A percentile compares a stretch with the other conserved stretches of the same genome.
phyloP scores from a whole-genome alignment of 495 filamentous ascomycete genomes.

The Penicillium roqueforti region DNA sequence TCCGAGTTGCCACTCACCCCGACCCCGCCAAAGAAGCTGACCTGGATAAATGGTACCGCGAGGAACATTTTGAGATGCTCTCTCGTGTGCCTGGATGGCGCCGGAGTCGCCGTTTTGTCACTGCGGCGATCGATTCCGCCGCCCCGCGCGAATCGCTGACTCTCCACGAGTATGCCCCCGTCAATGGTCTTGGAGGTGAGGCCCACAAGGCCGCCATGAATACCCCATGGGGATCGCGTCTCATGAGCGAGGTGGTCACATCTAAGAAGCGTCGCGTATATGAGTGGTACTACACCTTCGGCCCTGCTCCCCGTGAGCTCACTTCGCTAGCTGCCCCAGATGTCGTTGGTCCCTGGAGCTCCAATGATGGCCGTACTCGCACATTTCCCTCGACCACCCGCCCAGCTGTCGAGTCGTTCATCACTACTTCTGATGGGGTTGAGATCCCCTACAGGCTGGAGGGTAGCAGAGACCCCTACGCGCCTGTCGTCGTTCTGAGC shows the following conservation, averaged over 20 bases:
- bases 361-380: constrained; percentile 50
- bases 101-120: constrained; percentile 61
- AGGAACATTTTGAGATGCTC: constrained; percentile 69
- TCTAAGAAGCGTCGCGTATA: constrained; percentile 55
- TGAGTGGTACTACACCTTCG: constrained; percentile 73
- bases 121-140: constrained; percentile 48
- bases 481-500: constrained; percentile 65
- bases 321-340: constrained; percentile 37
- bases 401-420: constrained; percentile 58
- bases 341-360: constrained; percentile 42
- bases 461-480: constrained; percentile 58
- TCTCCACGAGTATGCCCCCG: constrained; percentile 65
- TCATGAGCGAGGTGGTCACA: constrained; percentile 54
- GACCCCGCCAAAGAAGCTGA: constrained; percentile 51
- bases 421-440: constrained; percentile 64
- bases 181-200: constrained; percentile 59
- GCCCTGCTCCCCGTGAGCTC: constrained; percentile 66
- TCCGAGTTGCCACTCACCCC: constrained; percentile 53
- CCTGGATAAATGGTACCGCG: constrained; percentile 61
- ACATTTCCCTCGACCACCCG: constrained; percentile 49
- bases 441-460: constrained; percentile 68
- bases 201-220: constrained; percentile 58
- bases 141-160: constrained; percentile 54
- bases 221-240: constrained; percentile 53
- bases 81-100: constrained; percentile 72